phyloP scores from a whole-genome alignment of 176 grass and related monocot species.

The Pontederia crassipes region DNA sequence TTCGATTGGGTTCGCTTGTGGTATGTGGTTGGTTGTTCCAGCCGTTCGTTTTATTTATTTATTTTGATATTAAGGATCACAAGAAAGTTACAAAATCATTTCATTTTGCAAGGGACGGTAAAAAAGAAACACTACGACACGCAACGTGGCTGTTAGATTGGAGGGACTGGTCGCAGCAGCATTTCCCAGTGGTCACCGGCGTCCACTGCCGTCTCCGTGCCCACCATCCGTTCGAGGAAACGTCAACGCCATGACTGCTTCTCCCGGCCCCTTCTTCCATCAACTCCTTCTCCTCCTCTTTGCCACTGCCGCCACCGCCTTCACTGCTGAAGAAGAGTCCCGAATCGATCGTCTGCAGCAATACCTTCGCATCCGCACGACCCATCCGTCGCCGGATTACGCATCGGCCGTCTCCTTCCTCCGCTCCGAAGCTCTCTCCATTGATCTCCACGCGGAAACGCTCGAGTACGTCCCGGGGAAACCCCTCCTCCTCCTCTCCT shows the following conservation, averaged over 20 bases:
- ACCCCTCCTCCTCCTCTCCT: constrained; percentile 72
- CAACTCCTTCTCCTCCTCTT: background rate
- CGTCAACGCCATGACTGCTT: background rate
- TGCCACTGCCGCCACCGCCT: background rate
- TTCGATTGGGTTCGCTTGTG: no score
- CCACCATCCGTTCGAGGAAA: no score
- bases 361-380: constrained; percentile 69
- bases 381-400: constrained; percentile 72
- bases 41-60: no score
- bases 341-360: constrained; percentile 56
- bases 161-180: no score
- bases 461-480: constrained; percentile 51
- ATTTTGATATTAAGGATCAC: no score
- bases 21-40: no score
- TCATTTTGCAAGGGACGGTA: no score
- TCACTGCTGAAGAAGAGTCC: constrained; percentile 41
- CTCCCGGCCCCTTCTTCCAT: background rate
- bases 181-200: no score
- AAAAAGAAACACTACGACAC: no score
- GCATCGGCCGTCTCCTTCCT: constrained; percentile 53
- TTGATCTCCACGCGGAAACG: constrained; percentile 37
- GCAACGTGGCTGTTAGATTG: no score
- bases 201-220: no score
- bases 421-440: constrained; percentile 42
- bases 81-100: no score